Evolutionary conservation across 345 rosid species (phyloP).

Genomic region (Laguncularia racemosa): DNA sequence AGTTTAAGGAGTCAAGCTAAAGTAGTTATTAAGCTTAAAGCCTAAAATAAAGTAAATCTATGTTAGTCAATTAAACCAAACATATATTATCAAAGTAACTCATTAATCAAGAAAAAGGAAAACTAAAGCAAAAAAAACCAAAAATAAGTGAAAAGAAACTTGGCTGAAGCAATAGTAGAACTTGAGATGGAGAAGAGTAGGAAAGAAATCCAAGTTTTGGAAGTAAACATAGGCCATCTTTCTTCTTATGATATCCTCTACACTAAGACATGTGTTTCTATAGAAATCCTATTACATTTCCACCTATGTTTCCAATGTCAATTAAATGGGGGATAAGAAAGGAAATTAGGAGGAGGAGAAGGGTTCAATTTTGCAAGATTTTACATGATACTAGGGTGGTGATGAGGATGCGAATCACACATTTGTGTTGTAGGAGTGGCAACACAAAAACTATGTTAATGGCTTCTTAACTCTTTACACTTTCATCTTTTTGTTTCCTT

Average conservation of each 20-base stretch:
- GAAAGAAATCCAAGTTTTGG: constrained; percentile 11
- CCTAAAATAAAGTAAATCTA: too few relatives aligned
- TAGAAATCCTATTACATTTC: constrained; percentile 28
- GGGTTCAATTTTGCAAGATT: too few relatives aligned
- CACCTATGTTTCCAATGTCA: background rate
- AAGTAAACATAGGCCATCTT: constrained; percentile 19
- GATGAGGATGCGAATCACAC: too few relatives aligned
- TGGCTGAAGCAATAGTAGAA: constrained; percentile 40
- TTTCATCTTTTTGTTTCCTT: too few relatives aligned
- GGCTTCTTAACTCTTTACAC: too few relatives aligned
- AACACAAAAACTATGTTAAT: too few relatives aligned
- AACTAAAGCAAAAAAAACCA: background rate
- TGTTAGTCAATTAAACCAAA: too few relatives aligned
- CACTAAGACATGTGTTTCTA: constrained; percentile 26
- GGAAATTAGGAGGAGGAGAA: background rate
- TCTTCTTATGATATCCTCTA: constrained; percentile 26
- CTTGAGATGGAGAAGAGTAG: constrained; percentile 26
- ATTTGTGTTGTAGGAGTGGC: too few relatives aligned
- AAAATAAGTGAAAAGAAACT: constrained; percentile 13
- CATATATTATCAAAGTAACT: background rate
- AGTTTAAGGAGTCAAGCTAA: too few relatives aligned
- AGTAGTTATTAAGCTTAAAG: too few relatives aligned
- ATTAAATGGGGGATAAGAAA: constrained; percentile 1
- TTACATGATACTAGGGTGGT: too few relatives aligned
- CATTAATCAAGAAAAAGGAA: background rate